Evolutionary conservation across 2,329 filamentous ascomycete genomes (phyloP), one percentile per base, ranked within the genome.

Genomic region (Eurotiales sp.): DNA sequence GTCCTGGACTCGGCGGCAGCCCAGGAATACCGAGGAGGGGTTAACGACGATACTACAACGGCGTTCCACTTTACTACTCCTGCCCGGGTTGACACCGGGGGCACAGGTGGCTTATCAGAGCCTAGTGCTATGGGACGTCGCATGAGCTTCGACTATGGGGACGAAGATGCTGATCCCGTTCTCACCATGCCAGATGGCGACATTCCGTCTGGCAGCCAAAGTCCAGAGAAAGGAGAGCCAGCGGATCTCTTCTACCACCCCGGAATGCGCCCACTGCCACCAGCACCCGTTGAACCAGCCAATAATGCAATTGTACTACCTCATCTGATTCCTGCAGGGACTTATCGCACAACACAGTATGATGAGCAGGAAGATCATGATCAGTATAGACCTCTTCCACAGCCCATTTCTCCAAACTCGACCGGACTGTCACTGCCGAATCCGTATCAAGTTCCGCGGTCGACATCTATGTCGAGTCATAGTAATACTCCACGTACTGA

Each of bases 181-280:
- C 80, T 79, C 72, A 51, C 77, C 71, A 57, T 86, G 73, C 60
- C 81, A 72, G 61, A 72, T 59, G 57, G 62, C 44, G 64, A 68
- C 50, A 61, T 75, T 52, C 69, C 67, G 43, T 78, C 76, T 32
- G 72, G 69, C 14, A 84, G 82, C 58, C 84, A 88, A 32, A 88
- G 85, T 23, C 84, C 85, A 1, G 71, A 74, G 30, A 82, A 82
- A 57, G 84, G 87, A 39, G 89, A 90, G 51, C 88, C 90, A 55
- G 88, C 87, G 15, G 93, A 96, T 61, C 84, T 97, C 64, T 96
- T 96, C 66, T 99, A 95, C 67, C 90, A 97, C 62, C 91, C 91
- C 15, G 89, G 89, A 34, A 83, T 90, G 64, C 77, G 76, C 46
- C 84, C 83, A 48, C 68, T 86, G 41, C 81, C 83, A 61, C 76